These are phyloP conservation scores for Avena atlantica DNA, from an alignment of 176 grass and related monocot species.

Conservation along the genomic window DNA sequence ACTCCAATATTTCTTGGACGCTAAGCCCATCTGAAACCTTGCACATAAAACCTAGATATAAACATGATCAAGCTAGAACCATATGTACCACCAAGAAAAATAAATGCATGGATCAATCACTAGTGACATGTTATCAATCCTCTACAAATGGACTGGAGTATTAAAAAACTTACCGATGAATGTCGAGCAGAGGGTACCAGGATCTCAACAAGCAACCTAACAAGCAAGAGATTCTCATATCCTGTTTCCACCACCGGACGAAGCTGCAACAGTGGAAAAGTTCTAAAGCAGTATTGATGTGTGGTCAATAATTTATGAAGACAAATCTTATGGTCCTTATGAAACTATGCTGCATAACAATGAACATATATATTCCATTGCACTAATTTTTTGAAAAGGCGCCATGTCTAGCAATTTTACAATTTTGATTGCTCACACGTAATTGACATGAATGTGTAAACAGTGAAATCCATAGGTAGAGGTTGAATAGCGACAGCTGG, in stretches of 20 bases:
- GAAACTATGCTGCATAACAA: not conserved
- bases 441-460: not conserved
- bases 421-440: not conserved
- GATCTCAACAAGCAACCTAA: constrained; percentile 88
- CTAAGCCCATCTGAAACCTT: constrained; percentile 92
- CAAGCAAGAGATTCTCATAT: constrained; percentile 95
- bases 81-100: constrained; percentile 13
- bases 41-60: constrained; percentile 43
- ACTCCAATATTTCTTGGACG: constrained; percentile 73
- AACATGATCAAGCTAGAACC: constrained; percentile 46
- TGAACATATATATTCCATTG: not conserved
- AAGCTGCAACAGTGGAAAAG: constrained; percentile 57
- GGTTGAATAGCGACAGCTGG: not conserved
- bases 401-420: not conserved
- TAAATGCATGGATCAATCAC: constrained; percentile 1
- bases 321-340: not conserved
- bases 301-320: constrained; percentile 3
- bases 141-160: not conserved
- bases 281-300: constrained; percentile 18
- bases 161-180: constrained; percentile 70
- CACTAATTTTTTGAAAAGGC: not conserved
- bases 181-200: constrained; percentile 58
- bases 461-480: not conserved
- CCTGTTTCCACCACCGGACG: constrained; percentile 95
- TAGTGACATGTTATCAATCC: not conserved